phyloP scores from a whole-genome alignment of 345 rosid species.

The Moringa oleifera region DNA sequence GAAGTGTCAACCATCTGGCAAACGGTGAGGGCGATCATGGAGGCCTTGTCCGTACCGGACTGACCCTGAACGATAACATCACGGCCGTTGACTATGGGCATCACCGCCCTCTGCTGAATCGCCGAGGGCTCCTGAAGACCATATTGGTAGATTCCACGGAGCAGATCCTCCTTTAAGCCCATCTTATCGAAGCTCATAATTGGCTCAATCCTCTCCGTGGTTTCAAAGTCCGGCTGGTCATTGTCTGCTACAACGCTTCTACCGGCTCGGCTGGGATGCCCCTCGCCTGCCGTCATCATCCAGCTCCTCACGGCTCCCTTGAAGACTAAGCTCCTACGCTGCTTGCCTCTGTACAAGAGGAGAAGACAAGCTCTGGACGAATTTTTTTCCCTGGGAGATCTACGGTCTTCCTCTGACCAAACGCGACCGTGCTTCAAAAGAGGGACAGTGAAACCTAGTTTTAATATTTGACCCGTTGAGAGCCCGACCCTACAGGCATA shows the following conservation, averaged over 20 bases:
- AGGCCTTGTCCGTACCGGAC: conserved; percentile 96
- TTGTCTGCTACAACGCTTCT: conserved; percentile 38
- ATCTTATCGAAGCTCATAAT: conserved; percentile 75
- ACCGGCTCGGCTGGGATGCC: conserved; percentile 33
- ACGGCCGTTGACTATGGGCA: conserved; percentile 87
- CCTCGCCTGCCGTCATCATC: conserved; percentile 24
- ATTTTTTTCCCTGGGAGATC: too few species aligned
- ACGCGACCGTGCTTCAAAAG: too few species aligned
- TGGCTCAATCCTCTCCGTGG: conserved; percentile 85
- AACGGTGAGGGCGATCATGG: conserved; percentile 94
- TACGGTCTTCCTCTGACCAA: too few species aligned
- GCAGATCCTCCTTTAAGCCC: conserved; percentile 75
- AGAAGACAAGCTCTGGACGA: too few species aligned
- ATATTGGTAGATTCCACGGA: conserved; percentile 80
- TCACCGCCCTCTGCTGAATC: conserved; percentile 92
- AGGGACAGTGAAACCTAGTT: too few species aligned
- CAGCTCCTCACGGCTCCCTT: not conserved
- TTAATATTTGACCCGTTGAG: too few species aligned
- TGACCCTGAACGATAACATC: conserved; percentile 98
- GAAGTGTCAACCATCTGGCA: conserved; percentile 79
- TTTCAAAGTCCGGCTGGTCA: conserved; percentile 70
- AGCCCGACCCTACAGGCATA: too few species aligned
- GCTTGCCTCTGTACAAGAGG: too few species aligned
- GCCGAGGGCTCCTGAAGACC: conserved; percentile 96
- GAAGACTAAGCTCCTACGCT: too few species aligned